A percentile compares a stretch with the other conserved stretches of the same genome.
Conservation (phyloP, 2,329 filamentous ascomycete genomes). For the Aaosphaeria arxii region DNA sequence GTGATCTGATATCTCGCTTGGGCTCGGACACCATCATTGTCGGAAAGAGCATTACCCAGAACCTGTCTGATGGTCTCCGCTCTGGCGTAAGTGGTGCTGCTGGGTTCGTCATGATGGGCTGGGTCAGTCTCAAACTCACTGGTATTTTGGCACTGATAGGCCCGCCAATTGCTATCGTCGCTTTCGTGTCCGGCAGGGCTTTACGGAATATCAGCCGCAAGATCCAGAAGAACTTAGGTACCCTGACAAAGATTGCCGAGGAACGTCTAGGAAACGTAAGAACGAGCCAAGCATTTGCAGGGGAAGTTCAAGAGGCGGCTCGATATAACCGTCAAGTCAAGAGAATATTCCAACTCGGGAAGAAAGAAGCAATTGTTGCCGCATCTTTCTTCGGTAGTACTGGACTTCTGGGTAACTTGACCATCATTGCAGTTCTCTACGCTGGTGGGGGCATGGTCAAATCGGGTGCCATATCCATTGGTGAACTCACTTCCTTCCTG, state of each 20-base stretch:
- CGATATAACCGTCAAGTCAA: conserved; percentile 92
- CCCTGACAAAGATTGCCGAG: conserved; percentile 94
- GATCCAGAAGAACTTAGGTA: conserved; percentile 91
- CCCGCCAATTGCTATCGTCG: conserved; percentile 84
- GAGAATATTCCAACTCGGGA: conserved; percentile 87
- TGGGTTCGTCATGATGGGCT: conserved; percentile 92
- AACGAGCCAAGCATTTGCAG: conserved; percentile 93
- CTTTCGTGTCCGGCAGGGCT: conserved; percentile 85
- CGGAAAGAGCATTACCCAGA: conserved; percentile 97
- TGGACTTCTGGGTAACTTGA: conserved; percentile 94
- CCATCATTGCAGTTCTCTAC: conserved; percentile 84
- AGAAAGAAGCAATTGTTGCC: conserved; percentile 80
- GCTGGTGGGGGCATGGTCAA: conserved; percentile 90
- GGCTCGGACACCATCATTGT: conserved; percentile 97
- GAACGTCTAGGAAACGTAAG: conserved; percentile 96
- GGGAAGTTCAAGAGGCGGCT: conserved; percentile 83
- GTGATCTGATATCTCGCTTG: conserved; percentile 91
- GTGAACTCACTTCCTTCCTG: conserved; percentile 92
- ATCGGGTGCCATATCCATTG: conserved; percentile 79
- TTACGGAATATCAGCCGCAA: conserved; percentile 87
- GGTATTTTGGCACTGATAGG: conserved; percentile 83
- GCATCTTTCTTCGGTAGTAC: conserved; percentile 87
- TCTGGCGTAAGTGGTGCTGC: conserved; percentile 86
- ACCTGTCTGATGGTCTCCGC: conserved; percentile 91
- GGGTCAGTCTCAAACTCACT: conserved; percentile 86